phyloP scores from a whole-genome alignment of 1,284 basidiomycete genomes.

The Rhodofomes roseus region DNA sequence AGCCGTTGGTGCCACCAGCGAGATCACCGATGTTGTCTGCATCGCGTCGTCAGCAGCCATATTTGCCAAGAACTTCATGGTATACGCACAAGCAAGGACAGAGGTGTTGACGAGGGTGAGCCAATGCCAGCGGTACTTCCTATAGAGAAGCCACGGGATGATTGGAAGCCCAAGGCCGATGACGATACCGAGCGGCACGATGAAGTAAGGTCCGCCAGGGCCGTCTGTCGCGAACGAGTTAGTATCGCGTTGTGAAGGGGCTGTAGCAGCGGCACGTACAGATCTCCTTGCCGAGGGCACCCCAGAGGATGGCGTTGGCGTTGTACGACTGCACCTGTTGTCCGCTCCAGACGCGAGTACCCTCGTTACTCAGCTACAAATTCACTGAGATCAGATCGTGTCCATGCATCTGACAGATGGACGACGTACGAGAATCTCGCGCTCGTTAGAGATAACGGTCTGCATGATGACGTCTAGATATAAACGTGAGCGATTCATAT shows the following conservation, averaged over 20 bases:
- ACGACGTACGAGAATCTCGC: constrained; percentile 15
- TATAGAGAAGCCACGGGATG: constrained; percentile 50
- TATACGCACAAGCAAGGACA: constrained; percentile 40
- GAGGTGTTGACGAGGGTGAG: constrained; percentile 47
- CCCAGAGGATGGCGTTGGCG: constrained; percentile 53
- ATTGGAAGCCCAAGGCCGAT: constrained; percentile 49
- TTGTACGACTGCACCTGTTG: constrained; percentile 40
- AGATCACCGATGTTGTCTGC: constrained; percentile 8
- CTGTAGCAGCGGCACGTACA: constrained; percentile 25
- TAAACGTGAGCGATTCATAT: neutral
- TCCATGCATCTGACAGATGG: neutral
- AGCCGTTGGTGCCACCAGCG: constrained; percentile 1
- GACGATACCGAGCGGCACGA: constrained; percentile 26
- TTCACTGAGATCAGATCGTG: neutral
- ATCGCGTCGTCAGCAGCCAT: neutral
- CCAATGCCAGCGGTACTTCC: constrained; percentile 39
- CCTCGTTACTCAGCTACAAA: constrained; percentile 36
- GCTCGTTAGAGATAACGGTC: constrained; percentile 23
- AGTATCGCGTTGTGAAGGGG: neutral
- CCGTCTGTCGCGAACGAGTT: constrained; percentile 27
- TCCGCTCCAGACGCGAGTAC: constrained; percentile 48
- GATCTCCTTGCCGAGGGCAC: constrained; percentile 40
- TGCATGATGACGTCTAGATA: constrained; percentile 24
- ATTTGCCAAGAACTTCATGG: constrained; percentile 15
- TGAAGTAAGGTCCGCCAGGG: constrained; percentile 31